Conservation (phyloP, 805 yeast species). For the Zygoascus biomembranicola region DNA sequence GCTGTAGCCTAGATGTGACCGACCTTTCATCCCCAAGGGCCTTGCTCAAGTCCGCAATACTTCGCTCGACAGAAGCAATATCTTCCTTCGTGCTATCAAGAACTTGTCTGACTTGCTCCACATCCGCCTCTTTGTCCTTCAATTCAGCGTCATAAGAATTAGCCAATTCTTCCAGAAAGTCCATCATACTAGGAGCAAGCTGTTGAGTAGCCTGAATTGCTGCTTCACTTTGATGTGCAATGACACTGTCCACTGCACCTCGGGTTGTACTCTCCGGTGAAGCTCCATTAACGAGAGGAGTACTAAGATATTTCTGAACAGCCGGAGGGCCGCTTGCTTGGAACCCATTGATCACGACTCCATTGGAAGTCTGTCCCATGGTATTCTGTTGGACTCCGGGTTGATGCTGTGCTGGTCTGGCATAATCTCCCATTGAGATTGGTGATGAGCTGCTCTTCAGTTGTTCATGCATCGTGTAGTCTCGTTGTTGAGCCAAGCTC, state of each 20-base stretch:
- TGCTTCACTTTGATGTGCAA: constrained; percentile 41
- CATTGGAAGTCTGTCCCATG: not conserved
- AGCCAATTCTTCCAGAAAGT: constrained; percentile 30
- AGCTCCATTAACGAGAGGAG: not conserved
- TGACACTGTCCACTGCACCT: not conserved
- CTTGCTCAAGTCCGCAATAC: constrained; percentile 24
- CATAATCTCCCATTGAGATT: constrained; percentile 7
- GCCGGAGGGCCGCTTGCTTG: not conserved
- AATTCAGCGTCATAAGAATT: constrained; percentile 48
- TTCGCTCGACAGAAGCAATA: constrained; percentile 29
- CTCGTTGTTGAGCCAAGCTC: constrained; percentile 11
- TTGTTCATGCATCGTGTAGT: constrained; percentile 5
- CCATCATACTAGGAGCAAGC: constrained; percentile 30
- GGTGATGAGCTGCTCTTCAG: constrained; percentile 19
- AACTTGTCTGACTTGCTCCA: constrained; percentile 39
- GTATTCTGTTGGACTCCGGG: constrained; percentile 3
- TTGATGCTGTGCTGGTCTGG: constrained; percentile 1
- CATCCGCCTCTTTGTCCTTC: constrained; percentile 45
- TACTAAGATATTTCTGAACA: not conserved
- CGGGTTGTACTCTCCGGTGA: not conserved
- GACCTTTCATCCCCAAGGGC: constrained; percentile 26
- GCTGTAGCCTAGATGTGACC: constrained; percentile 14
- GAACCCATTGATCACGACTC: not conserved
- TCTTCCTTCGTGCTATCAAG: constrained; percentile 35
- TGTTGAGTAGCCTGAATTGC: constrained; percentile 46